Evolutionary conservation across 306 rosid genomes (phyloP), one percentile per base, ranked within the genome.

Genomic region (Prunus mongolica): DNA sequence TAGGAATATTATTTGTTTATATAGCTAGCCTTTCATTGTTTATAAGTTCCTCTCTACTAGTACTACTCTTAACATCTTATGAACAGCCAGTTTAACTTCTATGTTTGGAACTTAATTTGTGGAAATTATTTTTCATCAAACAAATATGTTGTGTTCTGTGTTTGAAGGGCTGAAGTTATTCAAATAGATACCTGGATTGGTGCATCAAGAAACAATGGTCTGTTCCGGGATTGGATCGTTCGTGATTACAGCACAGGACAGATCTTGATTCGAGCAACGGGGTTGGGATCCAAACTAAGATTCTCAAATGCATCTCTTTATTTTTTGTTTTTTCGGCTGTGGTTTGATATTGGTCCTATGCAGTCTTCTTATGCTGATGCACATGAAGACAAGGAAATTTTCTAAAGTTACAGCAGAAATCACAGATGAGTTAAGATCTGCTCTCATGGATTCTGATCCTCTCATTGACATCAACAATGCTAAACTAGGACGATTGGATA

Each of bases 181-280:
- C 78, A 84, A 76, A 80, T 72, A 24, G 93, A 93, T 78, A 93
- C 96, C 41, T 86, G 94, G 89, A 86, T 77, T 63, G 80, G 90
- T 78, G 82, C 76, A 69, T 90, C 93, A 6, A 91, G 97, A 75
- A 89, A 87, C 71, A 88, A 88, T 68, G 93, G 98, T 24, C 78
- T 88, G 91, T 87, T 93, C 22, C 93, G 98, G 62, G 91, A 93
- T 81, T 93, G 96, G 94, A 83, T 88, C 60, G 66, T 88, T 67
- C 87, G 90, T 5, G 90, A 91, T 80, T 79, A 75, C 72, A 86
- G 67, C 74, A 90, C 97, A 20, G 97, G 97, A 41, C 87, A 91
- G 86, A 79, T 69, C 45, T 79, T 90, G 24, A 78, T 89, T 7
- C 88, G 83, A 83, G 97, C 96, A 71, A 81, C 87, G 41, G 85